phyloP scores from a whole-genome alignment of 306 rosid species.

The Prunus dulcis region DNA sequence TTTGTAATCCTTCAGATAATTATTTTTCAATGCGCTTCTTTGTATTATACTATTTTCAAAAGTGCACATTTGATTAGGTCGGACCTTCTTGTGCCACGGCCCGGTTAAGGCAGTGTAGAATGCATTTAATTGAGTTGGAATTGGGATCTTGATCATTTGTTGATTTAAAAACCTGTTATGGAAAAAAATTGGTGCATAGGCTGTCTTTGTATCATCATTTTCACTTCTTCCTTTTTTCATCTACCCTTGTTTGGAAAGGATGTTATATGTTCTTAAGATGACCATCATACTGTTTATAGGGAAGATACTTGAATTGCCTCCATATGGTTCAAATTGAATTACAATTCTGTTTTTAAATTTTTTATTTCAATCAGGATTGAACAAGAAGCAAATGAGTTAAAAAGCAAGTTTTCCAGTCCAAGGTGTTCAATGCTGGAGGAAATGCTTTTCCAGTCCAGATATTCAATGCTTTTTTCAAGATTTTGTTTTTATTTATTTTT shows the following conservation, averaged over 20 bases:
- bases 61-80: background rate
- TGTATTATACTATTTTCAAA: background rate
- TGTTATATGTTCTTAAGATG: background rate
- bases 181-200: background rate
- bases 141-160: background rate
- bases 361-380: conserved; percentile 48
- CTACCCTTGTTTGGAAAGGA: background rate
- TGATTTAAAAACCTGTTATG: background rate
- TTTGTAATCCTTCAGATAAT: background rate
- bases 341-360: background rate
- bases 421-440: conserved; percentile 60
- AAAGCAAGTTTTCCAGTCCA: conserved; percentile 72
- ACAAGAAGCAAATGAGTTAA: conserved; percentile 85
- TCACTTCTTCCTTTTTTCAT: background rate
- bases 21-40: background rate
- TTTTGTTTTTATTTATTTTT: too few relatives aligned
- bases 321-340: background rate
- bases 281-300: background rate
- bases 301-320: background rate
- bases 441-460: too few relatives aligned
- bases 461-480: too few relatives aligned
- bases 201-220: background rate
- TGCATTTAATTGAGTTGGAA: background rate
- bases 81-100: background rate
- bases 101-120: background rate